These are phyloP conservation scores for Saccharomycopsis amapae DNA, from an alignment of 805 yeast genomes.

Conservation along the genomic window DNA sequence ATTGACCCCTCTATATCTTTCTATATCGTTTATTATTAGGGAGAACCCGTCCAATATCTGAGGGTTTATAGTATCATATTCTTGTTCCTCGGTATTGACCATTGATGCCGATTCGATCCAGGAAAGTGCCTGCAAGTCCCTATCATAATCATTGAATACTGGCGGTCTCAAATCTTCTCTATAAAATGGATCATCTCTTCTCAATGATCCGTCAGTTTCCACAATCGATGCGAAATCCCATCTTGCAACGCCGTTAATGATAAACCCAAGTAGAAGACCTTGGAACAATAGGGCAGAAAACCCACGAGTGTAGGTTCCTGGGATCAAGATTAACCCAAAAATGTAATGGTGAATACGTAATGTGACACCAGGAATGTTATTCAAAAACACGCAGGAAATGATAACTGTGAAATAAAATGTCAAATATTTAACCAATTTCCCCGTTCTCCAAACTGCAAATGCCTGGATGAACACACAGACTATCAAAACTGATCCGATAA, in stretches of 20 bases:
- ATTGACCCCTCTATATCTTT: constrained; percentile 54
- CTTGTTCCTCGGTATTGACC: neutral
- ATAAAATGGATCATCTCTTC: constrained; percentile 49
- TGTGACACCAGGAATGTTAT: constrained; percentile 54
- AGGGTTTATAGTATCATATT: neutral
- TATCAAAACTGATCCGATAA: constrained; percentile 39
- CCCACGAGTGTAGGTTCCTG: constrained; percentile 78
- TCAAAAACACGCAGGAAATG: constrained; percentile 36
- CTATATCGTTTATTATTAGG: constrained; percentile 71
- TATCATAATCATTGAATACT: constrained; percentile 27
- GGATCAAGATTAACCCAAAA: constrained; percentile 66
- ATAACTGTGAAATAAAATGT: constrained; percentile 44
- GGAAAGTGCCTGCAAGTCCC: constrained; percentile 23
- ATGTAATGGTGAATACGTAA: constrained; percentile 79
- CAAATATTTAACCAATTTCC: constrained; percentile 55
- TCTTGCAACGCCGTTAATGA: constrained; percentile 76
- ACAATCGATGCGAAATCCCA: constrained; percentile 93
- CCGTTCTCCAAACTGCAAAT: constrained; percentile 70
- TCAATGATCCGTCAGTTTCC: constrained; percentile 61
- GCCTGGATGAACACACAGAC: constrained; percentile 57
- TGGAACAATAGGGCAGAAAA: constrained; percentile 67
- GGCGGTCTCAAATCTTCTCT: constrained; percentile 17
- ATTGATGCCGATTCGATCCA: constrained; percentile 2
- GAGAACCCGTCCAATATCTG: constrained; percentile 44
- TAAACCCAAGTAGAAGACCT: constrained; percentile 75